Percentiles rank a stretch among this genome's conserved stretches.
Conservation (phyloP, 805 yeast genomes). For the Candida lessepsii region DNA sequence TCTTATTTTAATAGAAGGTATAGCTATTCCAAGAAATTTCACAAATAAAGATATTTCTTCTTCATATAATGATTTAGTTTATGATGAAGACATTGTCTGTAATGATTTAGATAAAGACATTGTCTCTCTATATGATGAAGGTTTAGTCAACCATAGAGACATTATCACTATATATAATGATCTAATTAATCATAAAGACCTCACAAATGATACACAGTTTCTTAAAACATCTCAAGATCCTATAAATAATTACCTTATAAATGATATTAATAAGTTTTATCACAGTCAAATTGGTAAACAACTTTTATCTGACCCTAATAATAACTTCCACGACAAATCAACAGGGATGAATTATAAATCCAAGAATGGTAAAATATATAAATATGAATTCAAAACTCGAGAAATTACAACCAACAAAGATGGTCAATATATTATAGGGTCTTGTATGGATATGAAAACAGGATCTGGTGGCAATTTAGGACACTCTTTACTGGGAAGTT, state of each 20-base stretch:
- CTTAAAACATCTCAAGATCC: not conserved
- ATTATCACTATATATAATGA: too few relatives aligned
- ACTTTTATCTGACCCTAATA: not conserved
- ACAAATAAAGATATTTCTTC: too few relatives aligned
- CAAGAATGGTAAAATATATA: constrained; percentile 1
- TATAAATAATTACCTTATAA: not conserved
- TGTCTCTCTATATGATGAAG: not conserved
- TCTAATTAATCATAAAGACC: not conserved
- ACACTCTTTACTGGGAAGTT: constrained; percentile 1
- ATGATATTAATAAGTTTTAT: constrained; percentile 6
- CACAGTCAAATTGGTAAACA: not conserved
- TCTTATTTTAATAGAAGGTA: too few relatives aligned
- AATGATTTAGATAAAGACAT: too few relatives aligned
- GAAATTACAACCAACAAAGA: not conserved
- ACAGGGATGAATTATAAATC: constrained; percentile 1
- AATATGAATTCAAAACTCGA: not conserved
- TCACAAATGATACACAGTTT: not conserved
- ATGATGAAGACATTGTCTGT: too few relatives aligned
- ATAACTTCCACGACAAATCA: constrained; percentile 5
- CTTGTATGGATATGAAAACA: constrained; percentile 11
- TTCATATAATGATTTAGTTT: too few relatives aligned
- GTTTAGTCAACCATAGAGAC: not conserved
- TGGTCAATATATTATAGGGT: constrained; percentile 1
- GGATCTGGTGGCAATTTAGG: constrained; percentile 10
- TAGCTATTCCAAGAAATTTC: too few relatives aligned